Evolutionary conservation across 257 asterid species (phyloP).

Genomic region (Craterostigma plantagineum): DNA sequence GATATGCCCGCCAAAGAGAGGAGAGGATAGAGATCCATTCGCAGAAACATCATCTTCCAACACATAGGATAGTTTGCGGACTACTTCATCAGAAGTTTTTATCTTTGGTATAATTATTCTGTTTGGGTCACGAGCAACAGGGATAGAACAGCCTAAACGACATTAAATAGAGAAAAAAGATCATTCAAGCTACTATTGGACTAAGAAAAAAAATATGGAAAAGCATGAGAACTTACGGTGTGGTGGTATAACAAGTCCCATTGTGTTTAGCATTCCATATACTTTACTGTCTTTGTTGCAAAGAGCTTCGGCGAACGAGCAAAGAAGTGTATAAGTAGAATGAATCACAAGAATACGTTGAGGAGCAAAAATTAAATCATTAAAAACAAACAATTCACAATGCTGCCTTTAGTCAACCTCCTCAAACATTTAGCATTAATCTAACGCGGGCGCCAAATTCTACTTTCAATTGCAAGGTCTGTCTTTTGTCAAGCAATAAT

Average conservation of each 20-base stretch:
- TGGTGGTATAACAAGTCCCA: slow-evolving; percentile 71
- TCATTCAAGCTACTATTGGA: slow-evolving; percentile 2
- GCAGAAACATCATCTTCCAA: slow-evolving; percentile 29
- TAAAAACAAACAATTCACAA: no score
- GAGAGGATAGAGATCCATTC: slow-evolving; percentile 45
- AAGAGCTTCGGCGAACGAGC: slow-evolving; percentile 34
- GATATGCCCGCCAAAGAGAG: slow-evolving; percentile 82
- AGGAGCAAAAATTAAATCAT: neutral
- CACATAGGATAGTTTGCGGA: slow-evolving; percentile 47
- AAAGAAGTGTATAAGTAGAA: neutral
- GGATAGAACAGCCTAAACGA: slow-evolving; percentile 60
- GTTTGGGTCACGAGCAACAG: slow-evolving; percentile 48
- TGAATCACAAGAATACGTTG: neutral
- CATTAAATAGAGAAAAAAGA: neutral
- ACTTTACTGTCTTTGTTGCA: slow-evolving; percentile 90
- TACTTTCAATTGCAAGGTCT: no score
- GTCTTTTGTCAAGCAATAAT: no score
- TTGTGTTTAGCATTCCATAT: slow-evolving; percentile 43
- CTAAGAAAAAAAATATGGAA: neutral
- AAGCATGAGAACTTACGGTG: slow-evolving; percentile 53
- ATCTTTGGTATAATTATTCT: slow-evolving; percentile 43
- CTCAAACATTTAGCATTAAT: no score
- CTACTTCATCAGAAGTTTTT: slow-evolving; percentile 30
- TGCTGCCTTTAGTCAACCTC: no score
- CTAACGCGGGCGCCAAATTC: no score